A percentile compares a stretch with the other conserved stretches of the same genome.
Evolutionary conservation across 495 filamentous ascomycete species (phyloP).

Genomic region (Neurospora tetrasperma): DNA sequence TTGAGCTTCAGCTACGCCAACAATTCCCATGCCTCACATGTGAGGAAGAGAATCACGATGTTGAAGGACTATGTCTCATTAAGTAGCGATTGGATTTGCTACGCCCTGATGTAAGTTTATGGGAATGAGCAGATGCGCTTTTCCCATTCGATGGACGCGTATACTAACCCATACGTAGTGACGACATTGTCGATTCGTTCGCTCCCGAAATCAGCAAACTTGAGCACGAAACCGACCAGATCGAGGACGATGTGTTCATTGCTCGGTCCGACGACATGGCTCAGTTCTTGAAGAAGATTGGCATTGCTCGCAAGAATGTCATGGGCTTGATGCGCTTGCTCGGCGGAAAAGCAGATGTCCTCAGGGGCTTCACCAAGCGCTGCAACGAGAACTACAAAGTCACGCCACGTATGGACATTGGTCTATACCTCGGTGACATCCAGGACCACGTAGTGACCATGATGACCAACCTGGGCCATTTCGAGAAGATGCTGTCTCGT

Average conservation of each 20-base stretch:
- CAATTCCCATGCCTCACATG: slow-evolving; percentile 74
- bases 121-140: background rate
- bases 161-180: slow-evolving; percentile 39
- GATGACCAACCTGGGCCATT: slow-evolving; percentile 91
- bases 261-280: slow-evolving; percentile 82
- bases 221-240: slow-evolving; percentile 78
- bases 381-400: slow-evolving; percentile 96
- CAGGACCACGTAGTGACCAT: slow-evolving; percentile 99
- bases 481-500: slow-evolving; percentile 93
- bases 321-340: slow-evolving; percentile 88
- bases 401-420: slow-evolving; percentile 90
- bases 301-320: slow-evolving; percentile 83
- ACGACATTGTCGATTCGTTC: slow-evolving; percentile 96
- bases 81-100: slow-evolving; percentile 97
- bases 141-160: background rate
- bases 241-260: slow-evolving; percentile 91
- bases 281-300: slow-evolving; percentile 75
- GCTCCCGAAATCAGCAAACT: slow-evolving; percentile 78
- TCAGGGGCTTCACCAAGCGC: slow-evolving; percentile 92
- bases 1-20: slow-evolving; percentile 84
- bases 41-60: slow-evolving; percentile 82
- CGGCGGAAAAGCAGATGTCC: slow-evolving; percentile 94
- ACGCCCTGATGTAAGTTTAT: slow-evolving; percentile 78
- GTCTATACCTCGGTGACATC: slow-evolving; percentile 90
- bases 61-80: slow-evolving; percentile 88